Evolutionary conservation across 2,329 filamentous ascomycete species (phyloP), one percentile per base, ranked within the genome.

Genomic region (Alternaria sp.): DNA sequence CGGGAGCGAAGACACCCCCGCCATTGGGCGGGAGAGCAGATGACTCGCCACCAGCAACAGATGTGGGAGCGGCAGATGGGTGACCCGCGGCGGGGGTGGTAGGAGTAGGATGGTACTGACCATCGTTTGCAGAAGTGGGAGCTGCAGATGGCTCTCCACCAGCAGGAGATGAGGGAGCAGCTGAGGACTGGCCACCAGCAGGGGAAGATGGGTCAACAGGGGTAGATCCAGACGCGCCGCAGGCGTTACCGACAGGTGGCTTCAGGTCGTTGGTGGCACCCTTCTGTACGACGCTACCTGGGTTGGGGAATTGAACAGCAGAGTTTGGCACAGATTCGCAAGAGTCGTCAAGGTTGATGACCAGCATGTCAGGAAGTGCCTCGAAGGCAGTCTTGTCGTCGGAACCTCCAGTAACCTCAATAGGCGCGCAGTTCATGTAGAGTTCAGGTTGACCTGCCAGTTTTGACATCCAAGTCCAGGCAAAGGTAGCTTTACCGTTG

Each of bases 351-450:
- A n/a, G n/a, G n/a, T n/a, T n/a, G n/a, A n/a, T n/a, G 1, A 89
- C 83, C 45, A 93, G 87, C 87, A 96, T 90, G 58, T 90, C 83
- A 0, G 93, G 93, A 44, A 96, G 89, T 0, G 82, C 80, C 40
- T 88, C 75, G 65, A 90, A 86, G 66, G 85, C 86, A 3, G 83
- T 77, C 54, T 87, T 73, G 46, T 88, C 86, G 57, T 79, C 78
- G 2, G 82, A 79, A 36, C 83, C 83, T 1, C 81, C 83, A 12
- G 87, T 88, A 19, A 97, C 85, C 0, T 84, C 86, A 58, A 96
- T 81, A 0, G 92, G 88, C 0, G 91, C 93, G 70, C 95, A 98
- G 86, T 97, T 96, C n/a, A n/a, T n/a, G n/a, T n/a, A n/a, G n/a
- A n/a, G n/a, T n/a, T n/a, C n/a, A n/a, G n/a, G n/a, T n/a, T n/a